Evolutionary conservation across 768 basidiomycete genomes (phyloP).

Genomic region (Suillus variegatus): DNA sequence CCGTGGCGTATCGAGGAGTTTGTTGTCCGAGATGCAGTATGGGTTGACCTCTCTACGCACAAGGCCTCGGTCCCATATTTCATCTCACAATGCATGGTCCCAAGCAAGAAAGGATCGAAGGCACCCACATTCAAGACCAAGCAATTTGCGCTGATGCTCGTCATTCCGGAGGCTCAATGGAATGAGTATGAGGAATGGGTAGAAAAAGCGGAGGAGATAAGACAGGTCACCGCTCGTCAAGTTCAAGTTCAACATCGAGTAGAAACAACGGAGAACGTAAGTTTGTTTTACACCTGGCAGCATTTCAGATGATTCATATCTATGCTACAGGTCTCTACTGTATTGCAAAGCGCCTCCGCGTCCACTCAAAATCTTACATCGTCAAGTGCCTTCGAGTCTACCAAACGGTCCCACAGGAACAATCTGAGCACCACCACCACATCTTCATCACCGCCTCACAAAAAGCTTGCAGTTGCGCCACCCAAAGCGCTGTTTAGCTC

Average conservation of each 20-base stretch:
- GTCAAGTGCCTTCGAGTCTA: background rate
- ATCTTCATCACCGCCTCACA: background rate
- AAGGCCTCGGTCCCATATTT: conserved; percentile 1
- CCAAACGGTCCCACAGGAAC: background rate
- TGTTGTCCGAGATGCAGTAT: background rate
- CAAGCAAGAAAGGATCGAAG: background rate
- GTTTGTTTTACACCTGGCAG: too few relatives aligned
- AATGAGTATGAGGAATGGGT: conserved; percentile 3
- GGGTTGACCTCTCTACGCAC: conserved; percentile 10
- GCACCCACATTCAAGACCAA: conserved; percentile 4
- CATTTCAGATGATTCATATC: too few relatives aligned
- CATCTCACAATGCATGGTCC: background rate
- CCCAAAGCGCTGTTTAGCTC: background rate
- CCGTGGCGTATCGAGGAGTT: background rate
- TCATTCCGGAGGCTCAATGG: conserved; percentile 10
- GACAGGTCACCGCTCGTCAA: background rate
- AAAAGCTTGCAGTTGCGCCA: background rate
- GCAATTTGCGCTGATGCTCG: conserved; percentile 4
- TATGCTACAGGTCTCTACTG: too few relatives aligned
- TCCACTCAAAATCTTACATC: too few relatives aligned
- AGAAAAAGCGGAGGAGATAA: background rate
- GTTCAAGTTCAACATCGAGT: too few relatives aligned
- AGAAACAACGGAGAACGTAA: too few relatives aligned
- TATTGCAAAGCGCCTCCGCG: too few relatives aligned
- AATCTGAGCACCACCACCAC: background rate